Percentiles rank a stretch among this genome's conserved stretches.
Conservation (phyloP, 345 rosid species). For the Bretschneidera sinensis region DNA sequence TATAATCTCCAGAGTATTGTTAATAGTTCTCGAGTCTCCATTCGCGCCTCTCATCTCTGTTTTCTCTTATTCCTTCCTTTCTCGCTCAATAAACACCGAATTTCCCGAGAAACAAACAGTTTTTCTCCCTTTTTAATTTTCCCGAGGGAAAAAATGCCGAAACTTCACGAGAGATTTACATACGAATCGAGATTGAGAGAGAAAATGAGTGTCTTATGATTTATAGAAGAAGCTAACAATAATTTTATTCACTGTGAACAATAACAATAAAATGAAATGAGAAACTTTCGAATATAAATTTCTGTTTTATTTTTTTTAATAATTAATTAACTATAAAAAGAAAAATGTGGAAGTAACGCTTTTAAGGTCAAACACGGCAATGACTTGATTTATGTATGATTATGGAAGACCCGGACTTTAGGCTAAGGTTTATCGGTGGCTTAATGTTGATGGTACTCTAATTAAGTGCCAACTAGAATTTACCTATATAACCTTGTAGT, state of each 20-base stretch:
- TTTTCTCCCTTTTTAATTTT: background rate
- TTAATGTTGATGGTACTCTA: too few species aligned
- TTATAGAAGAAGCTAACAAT: too few species aligned
- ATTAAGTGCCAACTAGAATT: background rate
- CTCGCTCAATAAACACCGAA: background rate
- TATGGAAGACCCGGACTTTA: conserved; percentile 18
- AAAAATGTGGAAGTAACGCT: conserved; percentile 9
- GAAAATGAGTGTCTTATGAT: too few species aligned
- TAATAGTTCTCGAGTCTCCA: conserved; percentile 32
- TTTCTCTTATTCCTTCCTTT: conserved; percentile 7
- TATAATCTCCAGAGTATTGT: conserved; percentile 55
- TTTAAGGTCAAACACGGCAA: conserved; percentile 66
- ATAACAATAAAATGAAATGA: too few species aligned
- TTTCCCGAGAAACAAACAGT: conserved; percentile 24
- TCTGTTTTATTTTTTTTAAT: background rate
- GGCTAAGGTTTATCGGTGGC: background rate
- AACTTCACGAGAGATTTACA: background rate
- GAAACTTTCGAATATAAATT: too few species aligned
- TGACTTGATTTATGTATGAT: conserved; percentile 22
- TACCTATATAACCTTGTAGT: background rate
- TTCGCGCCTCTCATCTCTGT: conserved; percentile 42
- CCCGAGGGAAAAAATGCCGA: background rate
- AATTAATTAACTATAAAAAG: too few species aligned
- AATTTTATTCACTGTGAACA: too few species aligned
- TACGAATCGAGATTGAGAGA: background rate